A percentile compares a stretch with the other conserved stretches of the same genome.
phyloP scores from a whole-genome alignment of 352 stramenopile species.

The Thalassiosira pacifica region DNA sequence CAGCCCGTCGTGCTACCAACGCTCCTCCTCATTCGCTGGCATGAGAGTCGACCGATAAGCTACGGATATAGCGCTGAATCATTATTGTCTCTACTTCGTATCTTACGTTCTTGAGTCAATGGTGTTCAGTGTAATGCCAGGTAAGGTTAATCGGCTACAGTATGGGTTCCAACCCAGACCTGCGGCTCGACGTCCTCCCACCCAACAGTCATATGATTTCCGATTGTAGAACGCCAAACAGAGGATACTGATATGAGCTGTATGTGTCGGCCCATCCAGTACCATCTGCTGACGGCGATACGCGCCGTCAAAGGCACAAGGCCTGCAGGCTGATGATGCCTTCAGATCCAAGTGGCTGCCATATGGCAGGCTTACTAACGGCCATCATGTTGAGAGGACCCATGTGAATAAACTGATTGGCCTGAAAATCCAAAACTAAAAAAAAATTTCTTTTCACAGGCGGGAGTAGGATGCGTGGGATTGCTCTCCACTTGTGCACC shows the following conservation, averaged over 20 bases:
- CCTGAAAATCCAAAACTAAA: neutral
- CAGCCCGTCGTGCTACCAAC: neutral
- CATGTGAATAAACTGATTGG: no score
- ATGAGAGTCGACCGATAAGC: neutral
- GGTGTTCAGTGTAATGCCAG: neutral
- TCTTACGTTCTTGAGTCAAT: neutral
- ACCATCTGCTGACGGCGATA: neutral
- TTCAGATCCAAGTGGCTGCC: neutral
- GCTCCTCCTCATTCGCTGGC: neutral
- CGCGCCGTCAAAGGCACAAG: neutral
- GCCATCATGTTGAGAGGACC: no score
- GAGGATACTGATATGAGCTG: neutral
- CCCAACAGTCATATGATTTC: neutral
- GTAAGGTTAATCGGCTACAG: neutral
- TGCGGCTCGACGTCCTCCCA: neutral
- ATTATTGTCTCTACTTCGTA: neutral
- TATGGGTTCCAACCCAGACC: neutral
- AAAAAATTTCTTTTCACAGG: neutral
- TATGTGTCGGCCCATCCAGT: neutral
- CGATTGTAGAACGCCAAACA: neutral
- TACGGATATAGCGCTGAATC: neutral
- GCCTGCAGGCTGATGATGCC: neutral
- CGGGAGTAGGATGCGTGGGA: neutral
- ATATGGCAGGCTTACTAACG: neutral
- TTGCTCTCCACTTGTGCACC: neutral